A percentile compares a stretch with the other conserved stretches of the same genome.
Evolutionary conservation across 148 eudicot species (phyloP).

Genomic region (Camellia japonica): DNA sequence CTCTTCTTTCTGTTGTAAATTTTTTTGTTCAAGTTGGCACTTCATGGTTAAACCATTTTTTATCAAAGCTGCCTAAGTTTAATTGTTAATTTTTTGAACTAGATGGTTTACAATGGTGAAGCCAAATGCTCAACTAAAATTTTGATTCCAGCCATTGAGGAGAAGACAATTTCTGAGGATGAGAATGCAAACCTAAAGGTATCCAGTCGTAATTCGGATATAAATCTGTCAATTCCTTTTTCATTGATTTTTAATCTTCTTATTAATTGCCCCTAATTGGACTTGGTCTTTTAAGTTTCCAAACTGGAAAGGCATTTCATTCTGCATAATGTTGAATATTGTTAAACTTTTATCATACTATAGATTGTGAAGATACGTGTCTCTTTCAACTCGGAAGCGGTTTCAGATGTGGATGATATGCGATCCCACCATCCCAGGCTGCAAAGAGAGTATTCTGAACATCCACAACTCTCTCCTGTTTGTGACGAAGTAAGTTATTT

Average conservation of each 20-base stretch:
- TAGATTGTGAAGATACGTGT: constrained; percentile 26
- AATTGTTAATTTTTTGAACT: constrained; percentile 15
- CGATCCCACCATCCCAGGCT: constrained; percentile 2
- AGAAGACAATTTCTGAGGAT: constrained; percentile 61
- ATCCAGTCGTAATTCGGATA: constrained; percentile 1
- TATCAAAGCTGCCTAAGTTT: neutral
- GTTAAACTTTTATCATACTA: neutral
- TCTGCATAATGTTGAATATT: neutral
- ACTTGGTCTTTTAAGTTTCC: constrained; percentile 2
- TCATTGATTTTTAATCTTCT: constrained; percentile 1
- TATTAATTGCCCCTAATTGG: neutral
- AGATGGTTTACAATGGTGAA: constrained; percentile 91
- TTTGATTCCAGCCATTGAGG: constrained; percentile 46
- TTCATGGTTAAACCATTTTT: neutral
- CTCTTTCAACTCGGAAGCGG: constrained; percentile 16
- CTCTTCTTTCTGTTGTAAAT: neutral
- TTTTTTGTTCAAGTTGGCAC: neutral
- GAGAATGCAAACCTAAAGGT: constrained; percentile 38
- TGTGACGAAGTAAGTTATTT: constrained; percentile 33
- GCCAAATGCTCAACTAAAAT: constrained; percentile 59
- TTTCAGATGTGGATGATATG: neutral
- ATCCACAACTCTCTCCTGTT: constrained; percentile 29
- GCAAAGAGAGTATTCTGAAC: constrained; percentile 9
- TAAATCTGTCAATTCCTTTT: neutral
- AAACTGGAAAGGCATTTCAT: neutral